Evolutionary conservation across 495 filamentous ascomycete species (phyloP).

Genomic region (Lentithecium fluviatile): DNA sequence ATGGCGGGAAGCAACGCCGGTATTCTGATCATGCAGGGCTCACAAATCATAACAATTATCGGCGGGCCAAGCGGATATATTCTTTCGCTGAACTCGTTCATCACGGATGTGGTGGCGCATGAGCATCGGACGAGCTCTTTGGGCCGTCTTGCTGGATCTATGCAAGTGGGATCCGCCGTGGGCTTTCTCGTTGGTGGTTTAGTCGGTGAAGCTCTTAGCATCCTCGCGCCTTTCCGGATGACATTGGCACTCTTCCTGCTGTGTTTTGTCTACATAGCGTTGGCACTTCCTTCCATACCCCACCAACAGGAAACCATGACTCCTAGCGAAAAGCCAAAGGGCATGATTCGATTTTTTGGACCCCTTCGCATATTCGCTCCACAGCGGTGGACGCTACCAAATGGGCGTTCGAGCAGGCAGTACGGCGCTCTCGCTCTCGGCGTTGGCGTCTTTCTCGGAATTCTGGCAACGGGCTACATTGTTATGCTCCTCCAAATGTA

Average conservation of each 20-base stretch:
- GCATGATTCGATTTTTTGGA: slow-evolving; percentile 51
- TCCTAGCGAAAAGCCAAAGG: slow-evolving; percentile 6
- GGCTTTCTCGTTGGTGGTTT: slow-evolving; percentile 55
- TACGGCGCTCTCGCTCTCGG: slow-evolving; percentile 55
- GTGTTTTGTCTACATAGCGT: slow-evolving; percentile 42
- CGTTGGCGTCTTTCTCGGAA: slow-evolving; percentile 55
- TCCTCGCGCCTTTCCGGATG: slow-evolving; percentile 52
- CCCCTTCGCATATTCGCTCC: slow-evolving; percentile 54
- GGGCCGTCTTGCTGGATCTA: slow-evolving; percentile 54
- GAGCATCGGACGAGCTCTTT: slow-evolving; percentile 53
- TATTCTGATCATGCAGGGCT: slow-evolving; percentile 56
- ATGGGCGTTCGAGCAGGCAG: slow-evolving; percentile 48
- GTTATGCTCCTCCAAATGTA: slow-evolving; percentile 42
- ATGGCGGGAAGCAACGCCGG: slow-evolving; percentile 50
- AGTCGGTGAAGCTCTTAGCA: slow-evolving; percentile 51
- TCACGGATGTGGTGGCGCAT: slow-evolving; percentile 47
- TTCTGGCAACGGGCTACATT: slow-evolving; percentile 57
- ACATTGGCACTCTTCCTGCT: slow-evolving; percentile 51
- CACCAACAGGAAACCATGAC: slow-evolving; percentile 33
- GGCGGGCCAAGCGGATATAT: slow-evolving; percentile 59
- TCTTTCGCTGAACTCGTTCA: slow-evolving; percentile 52
- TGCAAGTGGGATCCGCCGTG: slow-evolving; percentile 56
- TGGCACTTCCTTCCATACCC: slow-evolving; percentile 47
- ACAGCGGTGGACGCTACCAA: slow-evolving; percentile 46
- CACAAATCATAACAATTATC: slow-evolving; percentile 56